Evolutionary conservation across 352 stramenopile species (phyloP), one percentile per base, ranked within the genome.

Genomic region (Blastocystis sp.): DNA sequence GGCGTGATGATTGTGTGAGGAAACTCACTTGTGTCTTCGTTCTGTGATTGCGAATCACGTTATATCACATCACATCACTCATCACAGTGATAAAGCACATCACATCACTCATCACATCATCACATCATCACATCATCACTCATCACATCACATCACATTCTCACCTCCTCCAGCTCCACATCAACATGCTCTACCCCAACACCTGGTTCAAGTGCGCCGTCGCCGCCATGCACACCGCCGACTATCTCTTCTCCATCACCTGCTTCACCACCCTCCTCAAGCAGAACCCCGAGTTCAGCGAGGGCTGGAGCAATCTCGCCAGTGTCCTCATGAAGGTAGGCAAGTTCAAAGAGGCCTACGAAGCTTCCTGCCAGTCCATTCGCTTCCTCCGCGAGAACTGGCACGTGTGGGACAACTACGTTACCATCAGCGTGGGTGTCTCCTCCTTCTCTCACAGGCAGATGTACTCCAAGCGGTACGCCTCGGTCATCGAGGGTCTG

Each of bases 321-420:
- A 74, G 71, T 65, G 62, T 89, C 19, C 38, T 89, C 17, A 84
- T 76, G 61, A 84, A 89, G n/a, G 76, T 89, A 63, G 43, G 54
- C 3, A 84, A 64, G n/a, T 52, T 68, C 4, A 9, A 89, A 19
- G 52, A 89, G 7, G 87, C 87, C 3, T 89, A 89, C 65, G 66
- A 89, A 52, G 74, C 76, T n/a, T 24, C 76, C 14, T 57, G 66
- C 19, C 87, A 89, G 24, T 65, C 54, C 48, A 76, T 89, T 43
- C 76, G 76, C 42, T 80, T 81, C 28, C 77, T 89, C 7, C 78
- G 80, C 17, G 74, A 89, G 76, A 89, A 89, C 48, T 89, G 87
- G 87, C 64, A 77, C 45, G 82, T 89, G 3, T 89, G 87, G 87
- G 87, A 89, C 43, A 89, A 89, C 68, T 89, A 87, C 38, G 54